A percentile compares a stretch with the other conserved stretches of the same genome.
These are phyloP conservation scores for Globisporangium radiosum DNA, from an alignment of 352 stramenopile species.

Conservation along the genomic window DNA sequence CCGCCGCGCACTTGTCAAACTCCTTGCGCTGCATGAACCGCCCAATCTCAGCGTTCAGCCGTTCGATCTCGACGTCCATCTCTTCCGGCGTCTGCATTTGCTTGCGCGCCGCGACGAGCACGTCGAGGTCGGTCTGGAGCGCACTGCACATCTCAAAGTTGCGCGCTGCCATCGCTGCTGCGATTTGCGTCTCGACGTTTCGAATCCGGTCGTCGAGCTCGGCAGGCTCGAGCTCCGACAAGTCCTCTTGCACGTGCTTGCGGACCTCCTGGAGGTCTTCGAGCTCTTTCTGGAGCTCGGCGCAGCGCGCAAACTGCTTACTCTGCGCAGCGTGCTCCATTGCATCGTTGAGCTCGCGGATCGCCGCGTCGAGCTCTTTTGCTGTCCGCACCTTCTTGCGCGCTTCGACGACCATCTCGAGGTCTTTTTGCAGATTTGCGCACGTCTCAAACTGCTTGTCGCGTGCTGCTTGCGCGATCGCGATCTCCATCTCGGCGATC, in stretches of 20 bases:
- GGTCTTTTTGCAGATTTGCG: slow-evolving; percentile 74
- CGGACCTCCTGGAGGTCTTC: slow-evolving; percentile 72
- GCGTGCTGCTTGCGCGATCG: slow-evolving; percentile 67
- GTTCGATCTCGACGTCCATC: slow-evolving; percentile 71
- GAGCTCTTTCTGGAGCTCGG: slow-evolving; percentile 73
- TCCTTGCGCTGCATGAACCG: slow-evolving; percentile 73
- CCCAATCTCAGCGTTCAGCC: slow-evolving; percentile 61
- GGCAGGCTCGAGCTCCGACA: slow-evolving; percentile 78
- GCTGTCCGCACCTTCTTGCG: slow-evolving; percentile 81
- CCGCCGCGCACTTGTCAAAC: slow-evolving; percentile 81
- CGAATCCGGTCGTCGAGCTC: slow-evolving; percentile 81
- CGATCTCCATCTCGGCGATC: slow-evolving; percentile 70
- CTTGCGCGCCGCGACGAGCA: slow-evolving; percentile 64
- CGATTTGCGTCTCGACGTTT: slow-evolving; percentile 57
- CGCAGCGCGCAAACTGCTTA: slow-evolving; percentile 81
- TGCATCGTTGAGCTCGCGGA: slow-evolving; percentile 61
- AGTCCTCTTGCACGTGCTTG: slow-evolving; percentile 73
- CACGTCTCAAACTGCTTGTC: slow-evolving; percentile 86
- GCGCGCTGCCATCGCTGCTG: slow-evolving; percentile 65
- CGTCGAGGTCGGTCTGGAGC: slow-evolving; percentile 66
- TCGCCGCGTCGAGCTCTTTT: slow-evolving; percentile 82
- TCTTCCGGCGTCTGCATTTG: slow-evolving; percentile 83
- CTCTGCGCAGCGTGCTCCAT: slow-evolving; percentile 68
- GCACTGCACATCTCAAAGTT: slow-evolving; percentile 75
- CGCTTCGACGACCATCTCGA: slow-evolving; percentile 75